Evolutionary conservation across 1,284 basidiomycete genomes (phyloP), one percentile per base, ranked within the genome.

Genomic region (Sanghuangporus weigelae): DNA sequence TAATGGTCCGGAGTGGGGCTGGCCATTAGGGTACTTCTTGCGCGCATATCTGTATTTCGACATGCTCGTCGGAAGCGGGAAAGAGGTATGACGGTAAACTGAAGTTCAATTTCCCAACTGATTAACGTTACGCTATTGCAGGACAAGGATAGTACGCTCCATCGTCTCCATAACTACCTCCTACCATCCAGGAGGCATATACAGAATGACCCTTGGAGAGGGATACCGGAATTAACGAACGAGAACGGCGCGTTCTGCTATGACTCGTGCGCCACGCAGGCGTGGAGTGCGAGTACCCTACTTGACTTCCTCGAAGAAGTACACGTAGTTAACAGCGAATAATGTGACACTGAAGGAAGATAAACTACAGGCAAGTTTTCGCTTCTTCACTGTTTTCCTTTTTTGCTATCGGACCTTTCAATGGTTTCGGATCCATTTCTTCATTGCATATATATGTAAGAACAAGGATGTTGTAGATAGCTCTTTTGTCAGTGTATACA

Each of bases 1-100:
- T 69, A 85, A 92, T 84, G 90, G 91, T 36, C 90, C 90, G 4
- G 93, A 96, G 74, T 97, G 94, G 95, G 91, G 89, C 12, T 96
- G 93, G 92, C 93, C 95, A 10, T 78, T 93, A 57, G 96, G 96
- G 10, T 98, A 95, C 79, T 98, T 97, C 83, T 77, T 99, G 68
- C 88, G 93, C 58, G 95, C 96, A 0, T 96, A 94, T 75, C 82
- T 97, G 57, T 76, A 91, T 71, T 97, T 97, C 73, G 92, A 96
- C 71, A 84, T 78, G 3, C 75, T 74, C 21, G 79, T 78, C 19
- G 87, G 86, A 1, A 75, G 72, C 10, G 90, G 90, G 35, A 84
- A 85, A 71, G 73, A 84, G 72, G 92, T 93, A 64, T 68, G 87
- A 79, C 2, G 10, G 12, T 40, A 6, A 11, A 23, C 57, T 14